Percentiles rank a stretch among this genome's conserved stretches.
These are phyloP conservation scores for Pseudozyma sp. DNA, from an alignment of 1,284 basidiomycete genomes.

Conservation along the genomic window DNA sequence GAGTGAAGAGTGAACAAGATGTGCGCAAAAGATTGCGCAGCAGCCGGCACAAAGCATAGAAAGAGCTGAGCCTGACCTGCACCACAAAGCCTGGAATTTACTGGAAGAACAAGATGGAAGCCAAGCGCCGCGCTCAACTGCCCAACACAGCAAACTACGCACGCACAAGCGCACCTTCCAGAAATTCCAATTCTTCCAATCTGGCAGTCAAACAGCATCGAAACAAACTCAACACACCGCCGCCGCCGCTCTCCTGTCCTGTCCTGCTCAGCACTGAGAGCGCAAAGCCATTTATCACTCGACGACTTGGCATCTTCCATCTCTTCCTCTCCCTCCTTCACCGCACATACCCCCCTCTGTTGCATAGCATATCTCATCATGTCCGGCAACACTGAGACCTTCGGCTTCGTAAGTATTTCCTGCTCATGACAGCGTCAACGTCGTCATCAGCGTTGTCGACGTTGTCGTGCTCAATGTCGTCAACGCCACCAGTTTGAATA, in stretches of 20 bases:
- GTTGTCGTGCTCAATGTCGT: background rate
- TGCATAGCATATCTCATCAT: slow-evolving; percentile 45
- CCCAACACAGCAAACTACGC: too few relatives aligned
- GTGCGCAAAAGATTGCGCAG: background rate
- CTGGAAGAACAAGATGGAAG: too few relatives aligned
- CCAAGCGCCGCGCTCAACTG: too few relatives aligned
- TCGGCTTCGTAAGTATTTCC: slow-evolving; percentile 62
- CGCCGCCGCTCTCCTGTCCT: background rate
- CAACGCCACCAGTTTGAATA: background rate
- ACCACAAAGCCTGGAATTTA: too few relatives aligned
- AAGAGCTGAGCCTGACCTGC: too few relatives aligned
- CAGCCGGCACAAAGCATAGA: too few relatives aligned
- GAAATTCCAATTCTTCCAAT: too few relatives aligned
- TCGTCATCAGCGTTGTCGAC: background rate
- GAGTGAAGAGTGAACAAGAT: background rate
- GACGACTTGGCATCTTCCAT: background rate
- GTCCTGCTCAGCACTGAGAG: background rate
- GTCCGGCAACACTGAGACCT: slow-evolving; percentile 66
- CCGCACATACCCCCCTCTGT: slow-evolving; percentile 27
- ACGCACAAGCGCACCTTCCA: too few relatives aligned
- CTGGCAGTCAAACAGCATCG: too few relatives aligned
- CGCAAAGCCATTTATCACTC: slow-evolving; percentile 48
- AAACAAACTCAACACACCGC: too few relatives aligned
- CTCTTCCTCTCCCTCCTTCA: slow-evolving; percentile 13
- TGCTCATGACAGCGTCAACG: background rate